phyloP scores from a whole-genome alignment of 768 basidiomycete species.

The Imleria badia region DNA sequence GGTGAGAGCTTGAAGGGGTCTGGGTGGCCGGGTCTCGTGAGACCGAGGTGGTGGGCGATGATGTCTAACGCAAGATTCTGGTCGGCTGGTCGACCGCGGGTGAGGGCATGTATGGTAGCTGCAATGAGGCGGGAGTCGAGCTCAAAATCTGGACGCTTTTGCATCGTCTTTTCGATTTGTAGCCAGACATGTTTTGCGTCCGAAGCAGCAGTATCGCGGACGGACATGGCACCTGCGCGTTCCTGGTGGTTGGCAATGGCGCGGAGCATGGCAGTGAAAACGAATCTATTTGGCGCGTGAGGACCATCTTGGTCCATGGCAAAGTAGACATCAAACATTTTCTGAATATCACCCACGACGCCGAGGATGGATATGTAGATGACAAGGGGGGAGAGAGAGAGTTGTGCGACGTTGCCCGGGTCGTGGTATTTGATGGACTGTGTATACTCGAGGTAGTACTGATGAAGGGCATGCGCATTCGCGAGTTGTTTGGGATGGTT shows the following conservation, averaged over 20 bases:
- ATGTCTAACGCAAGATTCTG: conserved; percentile 68
- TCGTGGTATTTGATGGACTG: conserved; percentile 49
- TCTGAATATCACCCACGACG: conserved; percentile 55
- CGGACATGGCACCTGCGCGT: conserved; percentile 21
- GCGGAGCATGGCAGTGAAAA: conserved; percentile 68
- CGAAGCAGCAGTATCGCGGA: conserved; percentile 46
- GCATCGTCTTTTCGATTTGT: conserved; percentile 54
- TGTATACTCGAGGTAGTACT: conserved; percentile 52
- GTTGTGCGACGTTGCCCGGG: conserved; percentile 46
- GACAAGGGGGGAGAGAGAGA: conserved; percentile 46
- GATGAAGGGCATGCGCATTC: conserved; percentile 61
- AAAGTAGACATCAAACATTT: conserved; percentile 76
- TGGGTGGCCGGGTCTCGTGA: conserved; percentile 47
- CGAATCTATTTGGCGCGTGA: conserved; percentile 54
- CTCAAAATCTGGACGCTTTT: conserved; percentile 43
- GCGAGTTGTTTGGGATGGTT: conserved; percentile 57
- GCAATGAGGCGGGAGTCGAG: conserved; percentile 56
- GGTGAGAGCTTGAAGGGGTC: conserved; percentile 37
- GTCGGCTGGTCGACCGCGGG: conserved; percentile 56
- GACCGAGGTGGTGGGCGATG: conserved; percentile 59
- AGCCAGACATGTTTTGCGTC: conserved; percentile 75
- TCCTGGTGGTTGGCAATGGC: conserved; percentile 35
- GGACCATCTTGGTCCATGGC: conserved; percentile 62
- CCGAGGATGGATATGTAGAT: conserved; percentile 70
- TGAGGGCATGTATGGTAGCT: conserved; percentile 53